Base-by-base conservation (phyloP, 805 yeast genomes). In the Myxozyma geophila region DNA sequence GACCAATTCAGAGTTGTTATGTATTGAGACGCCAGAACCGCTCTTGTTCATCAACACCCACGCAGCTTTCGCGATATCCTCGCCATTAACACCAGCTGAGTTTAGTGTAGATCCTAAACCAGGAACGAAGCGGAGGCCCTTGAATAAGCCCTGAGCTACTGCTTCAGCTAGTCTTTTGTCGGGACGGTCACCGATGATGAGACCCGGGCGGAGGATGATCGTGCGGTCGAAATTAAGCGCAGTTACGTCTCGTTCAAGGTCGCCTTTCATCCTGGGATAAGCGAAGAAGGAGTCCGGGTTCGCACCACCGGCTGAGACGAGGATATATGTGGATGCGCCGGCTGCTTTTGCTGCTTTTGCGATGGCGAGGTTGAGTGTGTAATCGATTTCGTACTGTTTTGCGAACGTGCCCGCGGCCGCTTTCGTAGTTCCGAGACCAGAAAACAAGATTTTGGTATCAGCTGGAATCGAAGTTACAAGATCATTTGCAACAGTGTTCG, bases 191-290 rank as follows among this genome's bases (percentile, higher is more conserved):
- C 37, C 72, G 61, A 1, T 83, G 74, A 52, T 77, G 74, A 79
- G 74, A 13, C 97, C 97, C 0, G 97, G 97, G 71, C 90, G 82
- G 60, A 92, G 74, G 65, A 92, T 87, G 57, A 90, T 82, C 0
- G 92, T 85, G 59, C 85, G 80, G n/a, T 86, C 87, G 74, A 90
- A 92, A 35, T 80, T 82, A 62, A 91, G 78, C 0, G 78, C 85
- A 50, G 80, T 75, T 9, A 92, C 77, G 53, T 85, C 90, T 51
- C 85, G 82, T 73, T 92, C 97, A 54, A 89, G 78, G 57, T 86
- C 83, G 36, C 96, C 97, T 74, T 92, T 92, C 75, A 88, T 80
- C 69, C 80, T 80, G 50, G 83, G 58, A 71, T 91, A 92, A 4
- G 87, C 81, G 48, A 89, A 79, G n/a, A 69, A 70, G 0, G 96